phyloP scores from a whole-genome alignment of 2,329 filamentous ascomycete genomes.

The Xylariaceae sp. region DNA sequence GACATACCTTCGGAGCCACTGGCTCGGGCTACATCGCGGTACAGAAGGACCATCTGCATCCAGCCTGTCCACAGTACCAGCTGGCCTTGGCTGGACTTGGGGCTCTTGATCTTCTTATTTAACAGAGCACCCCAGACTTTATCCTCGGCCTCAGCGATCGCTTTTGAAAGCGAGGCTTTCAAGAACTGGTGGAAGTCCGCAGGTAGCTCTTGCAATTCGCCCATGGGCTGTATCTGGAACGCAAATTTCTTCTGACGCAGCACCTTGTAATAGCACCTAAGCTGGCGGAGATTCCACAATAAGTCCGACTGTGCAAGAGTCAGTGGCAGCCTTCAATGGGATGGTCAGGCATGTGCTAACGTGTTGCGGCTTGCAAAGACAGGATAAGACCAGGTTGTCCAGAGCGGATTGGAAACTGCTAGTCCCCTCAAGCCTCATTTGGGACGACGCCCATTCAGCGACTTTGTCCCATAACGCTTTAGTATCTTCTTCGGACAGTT shows the following conservation, averaged over 20 bases:
- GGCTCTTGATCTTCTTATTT: slow-evolving; percentile 16
- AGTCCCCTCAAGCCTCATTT: slow-evolving; percentile 20
- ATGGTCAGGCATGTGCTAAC: slow-evolving; percentile 19
- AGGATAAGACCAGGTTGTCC: slow-evolving; percentile 21
- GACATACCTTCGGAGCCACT: slow-evolving; percentile 19
- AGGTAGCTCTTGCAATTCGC: slow-evolving; percentile 31
- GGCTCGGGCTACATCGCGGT: slow-evolving; percentile 36
- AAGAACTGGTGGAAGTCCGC: slow-evolving; percentile 27
- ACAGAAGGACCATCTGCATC: slow-evolving; percentile 47
- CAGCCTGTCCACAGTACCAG: slow-evolving; percentile 44
- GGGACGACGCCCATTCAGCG: slow-evolving; percentile 23
- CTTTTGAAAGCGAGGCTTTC: slow-evolving; percentile 22
- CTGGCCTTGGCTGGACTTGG: slow-evolving; percentile 21
- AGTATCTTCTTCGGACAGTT: neutral
- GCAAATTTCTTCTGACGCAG: slow-evolving; percentile 41
- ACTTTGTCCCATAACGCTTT: slow-evolving; percentile 3
- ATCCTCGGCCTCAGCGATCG: slow-evolving; percentile 25
- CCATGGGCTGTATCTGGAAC: slow-evolving; percentile 25
- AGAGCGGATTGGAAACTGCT: slow-evolving; percentile 24
- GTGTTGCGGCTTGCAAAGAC: slow-evolving; percentile 20
- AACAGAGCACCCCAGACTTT: slow-evolving; percentile 20
- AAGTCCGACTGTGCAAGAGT: slow-evolving; percentile 34
- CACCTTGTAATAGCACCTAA: slow-evolving; percentile 47
- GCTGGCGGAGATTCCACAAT: slow-evolving; percentile 38
- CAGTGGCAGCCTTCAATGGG: slow-evolving; percentile 17